Evolutionary conservation across 805 yeast species (phyloP), one percentile per base, ranked within the genome.

Genomic region (Candida stauntonica): DNA sequence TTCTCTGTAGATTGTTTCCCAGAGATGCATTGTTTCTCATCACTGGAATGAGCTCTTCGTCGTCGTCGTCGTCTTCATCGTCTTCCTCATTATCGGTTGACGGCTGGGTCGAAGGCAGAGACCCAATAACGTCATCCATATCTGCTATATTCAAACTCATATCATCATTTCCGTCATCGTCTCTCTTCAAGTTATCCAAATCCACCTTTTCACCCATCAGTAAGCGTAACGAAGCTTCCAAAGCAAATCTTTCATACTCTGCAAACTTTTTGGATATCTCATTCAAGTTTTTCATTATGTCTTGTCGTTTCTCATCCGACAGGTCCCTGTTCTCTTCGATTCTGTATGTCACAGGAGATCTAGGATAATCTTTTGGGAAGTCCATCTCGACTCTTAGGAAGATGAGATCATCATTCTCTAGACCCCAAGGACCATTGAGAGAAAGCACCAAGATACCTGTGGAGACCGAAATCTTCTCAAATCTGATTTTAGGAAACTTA

Each of bases 381-480:
- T 67, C 64, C n/a, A 86, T 70, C 29, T 72, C 77, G 7, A 86
- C 66, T 42, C 96, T 63, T 28, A 93, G 62, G 52, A 86, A 86
- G 1, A 86, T 76, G 18, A 62, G 53, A 12, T 61, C 62, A 7
- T 59, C 69, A 36, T 65, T 17, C 17, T 58, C 58, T 1, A 59
- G 53, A 1, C 75, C 70, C 86, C 88, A 80, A 1, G 87, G 86
- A 0, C 97, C 97, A 46, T 79, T 74, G 36, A 93, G 60, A n/a
- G 94, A 79, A 11, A 93, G 60, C 3, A 79, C 77, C 39, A 89
- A 64, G 21, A 72, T 78, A 29, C 98, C 96, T 0, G 95, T 82
- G 0, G 94, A 77, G 0, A 91, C 95, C 2, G 93, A 80, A 5
- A 93, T 88, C 49, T 79, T 79, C 54, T 91, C 98, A 58, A 93